Percentiles rank a stretch among this genome's conserved stretches.
These are phyloP conservation scores for Gastrodia elata DNA, from an alignment of 106 monocot species.

Conservation along the genomic window DNA sequence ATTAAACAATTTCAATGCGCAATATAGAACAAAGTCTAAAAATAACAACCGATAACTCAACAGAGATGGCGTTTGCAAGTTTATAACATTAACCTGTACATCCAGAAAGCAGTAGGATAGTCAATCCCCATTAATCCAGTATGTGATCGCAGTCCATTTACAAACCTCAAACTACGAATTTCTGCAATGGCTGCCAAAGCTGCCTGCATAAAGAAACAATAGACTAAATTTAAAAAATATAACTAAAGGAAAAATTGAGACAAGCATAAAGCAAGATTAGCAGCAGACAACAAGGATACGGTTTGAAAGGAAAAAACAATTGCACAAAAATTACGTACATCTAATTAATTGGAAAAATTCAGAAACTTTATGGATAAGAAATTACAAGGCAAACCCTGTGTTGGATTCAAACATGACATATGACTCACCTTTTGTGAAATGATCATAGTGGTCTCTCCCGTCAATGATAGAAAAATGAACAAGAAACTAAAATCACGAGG, in stretches of 20 bases:
- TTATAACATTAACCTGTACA: slow-evolving; percentile 45
- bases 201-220: slow-evolving; percentile 30
- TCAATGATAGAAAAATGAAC: too few relatives aligned
- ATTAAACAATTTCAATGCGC: background rate
- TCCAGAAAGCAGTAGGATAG: slow-evolving; percentile 80
- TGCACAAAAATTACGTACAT: too few relatives aligned
- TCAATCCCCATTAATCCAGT: slow-evolving; percentile 96
- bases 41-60: background rate
- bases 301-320: too few relatives aligned
- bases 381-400: too few relatives aligned
- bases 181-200: slow-evolving; percentile 76
- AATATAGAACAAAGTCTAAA: background rate
- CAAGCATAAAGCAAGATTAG: background rate
- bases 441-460: too few relatives aligned
- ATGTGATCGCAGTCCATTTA: slow-evolving; percentile 64
- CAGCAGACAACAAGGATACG: background rate
- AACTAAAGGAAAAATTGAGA: background rate
- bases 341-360: background rate
- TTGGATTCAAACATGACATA: too few relatives aligned
- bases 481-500: background rate
- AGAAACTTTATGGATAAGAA: background rate
- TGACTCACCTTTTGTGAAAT: too few relatives aligned
- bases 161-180: slow-evolving; percentile 82
- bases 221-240: background rate
- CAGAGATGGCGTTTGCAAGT: background rate